These are phyloP conservation scores for Tetrahymena malaccensis DNA, from an alignment of 73 alveolate species.

Conservation along the genomic window DNA sequence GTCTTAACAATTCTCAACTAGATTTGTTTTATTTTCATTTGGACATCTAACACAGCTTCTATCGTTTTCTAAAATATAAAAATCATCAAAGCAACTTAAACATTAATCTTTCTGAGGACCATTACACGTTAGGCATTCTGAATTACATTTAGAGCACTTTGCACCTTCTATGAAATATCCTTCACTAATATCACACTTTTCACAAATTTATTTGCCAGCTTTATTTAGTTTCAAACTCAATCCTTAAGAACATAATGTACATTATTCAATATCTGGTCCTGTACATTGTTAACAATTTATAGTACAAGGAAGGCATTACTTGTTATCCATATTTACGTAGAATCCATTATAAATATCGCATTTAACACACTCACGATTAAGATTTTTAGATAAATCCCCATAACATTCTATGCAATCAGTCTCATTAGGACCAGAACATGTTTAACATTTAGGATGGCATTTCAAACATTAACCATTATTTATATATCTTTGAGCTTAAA, in stretches of 20 bases:
- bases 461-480: neutral
- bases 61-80: neutral
- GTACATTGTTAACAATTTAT: neutral
- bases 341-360: neutral
- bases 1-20: neutral
- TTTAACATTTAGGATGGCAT: neutral
- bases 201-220: neutral
- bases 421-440: neutral
- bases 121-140: neutral
- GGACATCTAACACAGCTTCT: neutral
- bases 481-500: neutral
- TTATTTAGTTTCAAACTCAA: neutral
- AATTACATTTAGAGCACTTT: neutral
- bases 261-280: neutral
- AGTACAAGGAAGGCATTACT: neutral
- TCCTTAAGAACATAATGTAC: neutral
- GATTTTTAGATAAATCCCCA: neutral
- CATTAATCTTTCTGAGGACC: neutral
- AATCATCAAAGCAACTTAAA: neutral
- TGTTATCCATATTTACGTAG: neutral
- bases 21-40: neutral
- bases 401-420: neutral
- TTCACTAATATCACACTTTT: neutral
- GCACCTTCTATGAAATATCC: neutral
- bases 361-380: neutral